A percentile compares a stretch with the other conserved stretches of the same genome.
phyloP scores from a whole-genome alignment of 2,329 filamentous ascomycete species.

The Tolypocladium sp. region DNA sequence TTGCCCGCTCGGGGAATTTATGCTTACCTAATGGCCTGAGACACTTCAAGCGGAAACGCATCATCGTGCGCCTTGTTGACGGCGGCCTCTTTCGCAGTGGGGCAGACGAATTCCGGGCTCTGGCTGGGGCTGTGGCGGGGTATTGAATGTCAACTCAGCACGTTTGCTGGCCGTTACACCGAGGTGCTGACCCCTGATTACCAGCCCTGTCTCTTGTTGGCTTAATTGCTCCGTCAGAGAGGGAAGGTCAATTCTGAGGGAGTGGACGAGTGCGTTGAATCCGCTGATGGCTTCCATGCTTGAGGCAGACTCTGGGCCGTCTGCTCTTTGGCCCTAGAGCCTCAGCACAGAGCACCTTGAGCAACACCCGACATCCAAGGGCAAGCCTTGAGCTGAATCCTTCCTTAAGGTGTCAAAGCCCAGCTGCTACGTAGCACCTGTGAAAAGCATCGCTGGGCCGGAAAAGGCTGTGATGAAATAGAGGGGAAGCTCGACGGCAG shows the following conservation, averaged over 20 bases:
- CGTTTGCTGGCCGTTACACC: background rate
- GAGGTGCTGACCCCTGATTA: background rate
- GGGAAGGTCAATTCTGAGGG: too few species aligned
- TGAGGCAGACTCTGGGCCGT: too few species aligned
- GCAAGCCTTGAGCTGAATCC: background rate
- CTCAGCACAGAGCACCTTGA: background rate
- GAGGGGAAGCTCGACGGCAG: conserved; percentile 1
- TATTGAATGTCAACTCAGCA: background rate
- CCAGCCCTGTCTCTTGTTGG: background rate
- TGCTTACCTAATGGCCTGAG: background rate
- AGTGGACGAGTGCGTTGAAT: background rate
- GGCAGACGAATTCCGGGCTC: background rate
- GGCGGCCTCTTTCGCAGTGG: background rate
- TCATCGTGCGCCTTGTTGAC: background rate
- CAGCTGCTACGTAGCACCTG: background rate
- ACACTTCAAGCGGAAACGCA: background rate
- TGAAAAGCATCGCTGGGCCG: background rate
- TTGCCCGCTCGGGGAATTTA: background rate
- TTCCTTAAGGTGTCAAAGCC: background rate
- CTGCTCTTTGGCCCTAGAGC: background rate
- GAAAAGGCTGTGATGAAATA: background rate
- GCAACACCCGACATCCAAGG: background rate
- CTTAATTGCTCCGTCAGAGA: background rate
- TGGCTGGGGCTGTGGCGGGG: background rate
- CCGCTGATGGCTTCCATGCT: background rate